These are phyloP conservation scores for Rutstroemia sp. DNA, from an alignment of 2,329 filamentous ascomycete genomes.

Conservation along the genomic window DNA sequence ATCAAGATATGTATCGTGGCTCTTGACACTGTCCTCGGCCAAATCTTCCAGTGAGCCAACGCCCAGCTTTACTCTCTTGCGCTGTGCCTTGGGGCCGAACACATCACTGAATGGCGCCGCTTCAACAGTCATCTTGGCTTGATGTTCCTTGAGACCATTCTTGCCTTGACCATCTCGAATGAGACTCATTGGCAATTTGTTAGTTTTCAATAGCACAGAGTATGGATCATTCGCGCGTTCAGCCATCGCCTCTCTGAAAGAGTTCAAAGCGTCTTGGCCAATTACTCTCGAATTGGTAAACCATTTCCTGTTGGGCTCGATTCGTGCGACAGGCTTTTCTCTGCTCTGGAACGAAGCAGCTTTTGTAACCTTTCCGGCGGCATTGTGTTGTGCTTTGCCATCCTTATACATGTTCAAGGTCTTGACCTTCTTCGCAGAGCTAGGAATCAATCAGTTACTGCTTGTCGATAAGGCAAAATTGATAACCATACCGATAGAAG, in stretches of 20 bases:
- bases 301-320: slow-evolving; percentile 97
- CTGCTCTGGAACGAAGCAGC: slow-evolving; percentile 77
- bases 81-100: slow-evolving; percentile 87
- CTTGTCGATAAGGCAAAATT: neutral
- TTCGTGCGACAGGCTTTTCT: slow-evolving; percentile 73
- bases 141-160: slow-evolving; percentile 85
- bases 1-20: slow-evolving; percentile 75
- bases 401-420: slow-evolving; percentile 85
- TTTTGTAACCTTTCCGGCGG: slow-evolving; percentile 75
- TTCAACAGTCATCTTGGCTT: slow-evolving; percentile 90
- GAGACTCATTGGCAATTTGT: slow-evolving; percentile 93
- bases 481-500: slow-evolving; percentile 68
- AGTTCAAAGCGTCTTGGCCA: slow-evolving; percentile 76
- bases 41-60: slow-evolving; percentile 78
- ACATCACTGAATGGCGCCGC: slow-evolving; percentile 78
- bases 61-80: slow-evolving; percentile 85
- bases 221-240: slow-evolving; percentile 88
- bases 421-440: slow-evolving; percentile 79
- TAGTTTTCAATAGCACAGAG: slow-evolving; percentile 88
- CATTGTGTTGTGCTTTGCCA: slow-evolving; percentile 74
- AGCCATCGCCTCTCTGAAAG: slow-evolving; percentile 87
- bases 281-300: slow-evolving; percentile 91
- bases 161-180: slow-evolving; percentile 72
- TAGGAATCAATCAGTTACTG: slow-evolving; percentile 19
- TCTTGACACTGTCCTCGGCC: slow-evolving; percentile 70